These are phyloP conservation scores for Manihot esculenta DNA, from an alignment of 441 rosid genomes.

Conservation along the genomic window DNA sequence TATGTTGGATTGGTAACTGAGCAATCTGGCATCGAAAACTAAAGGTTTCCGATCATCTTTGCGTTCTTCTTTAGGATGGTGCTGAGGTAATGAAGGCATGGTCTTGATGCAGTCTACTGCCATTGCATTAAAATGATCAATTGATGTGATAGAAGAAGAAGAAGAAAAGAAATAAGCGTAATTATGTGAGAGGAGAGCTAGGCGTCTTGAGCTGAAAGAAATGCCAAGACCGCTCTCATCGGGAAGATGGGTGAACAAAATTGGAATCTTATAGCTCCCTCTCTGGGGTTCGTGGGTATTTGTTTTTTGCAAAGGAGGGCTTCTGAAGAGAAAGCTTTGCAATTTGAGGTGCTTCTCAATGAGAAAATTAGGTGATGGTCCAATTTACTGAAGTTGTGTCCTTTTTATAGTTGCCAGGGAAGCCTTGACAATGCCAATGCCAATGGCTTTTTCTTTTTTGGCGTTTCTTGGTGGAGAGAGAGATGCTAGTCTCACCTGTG, in stretches of 20 bases:
- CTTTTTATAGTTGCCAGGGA: slow-evolving; percentile 43
- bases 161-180: slow-evolving; percentile 24
- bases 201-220: slow-evolving; percentile 36
- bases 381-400: slow-evolving; percentile 37
- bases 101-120: slow-evolving; percentile 43
- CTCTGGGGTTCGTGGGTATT: background rate
- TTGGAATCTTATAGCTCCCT: slow-evolving; percentile 50
- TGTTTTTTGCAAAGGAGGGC: slow-evolving; percentile 32
- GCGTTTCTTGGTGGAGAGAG: slow-evolving; percentile 29
- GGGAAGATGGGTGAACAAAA: slow-evolving; percentile 44
- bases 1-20: slow-evolving; percentile 45
- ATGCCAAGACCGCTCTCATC: slow-evolving; percentile 48
- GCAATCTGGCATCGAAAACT: slow-evolving; percentile 67
- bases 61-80: slow-evolving; percentile 11
- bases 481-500: slow-evolving; percentile 30
- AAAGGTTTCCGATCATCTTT: slow-evolving; percentile 28
- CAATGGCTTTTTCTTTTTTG: slow-evolving; percentile 29
- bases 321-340: slow-evolving; percentile 14
- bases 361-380: slow-evolving; percentile 25
- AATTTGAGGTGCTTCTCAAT: slow-evolving; percentile 15
- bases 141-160: too few species aligned
- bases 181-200: slow-evolving; percentile 1
- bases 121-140: slow-evolving; percentile 44
- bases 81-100: slow-evolving; percentile 19
- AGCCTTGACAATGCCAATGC: slow-evolving; percentile 55